Evolutionary conservation across 2,329 filamentous ascomycete species (phyloP).

Genomic region (Trichoderma sp.): DNA sequence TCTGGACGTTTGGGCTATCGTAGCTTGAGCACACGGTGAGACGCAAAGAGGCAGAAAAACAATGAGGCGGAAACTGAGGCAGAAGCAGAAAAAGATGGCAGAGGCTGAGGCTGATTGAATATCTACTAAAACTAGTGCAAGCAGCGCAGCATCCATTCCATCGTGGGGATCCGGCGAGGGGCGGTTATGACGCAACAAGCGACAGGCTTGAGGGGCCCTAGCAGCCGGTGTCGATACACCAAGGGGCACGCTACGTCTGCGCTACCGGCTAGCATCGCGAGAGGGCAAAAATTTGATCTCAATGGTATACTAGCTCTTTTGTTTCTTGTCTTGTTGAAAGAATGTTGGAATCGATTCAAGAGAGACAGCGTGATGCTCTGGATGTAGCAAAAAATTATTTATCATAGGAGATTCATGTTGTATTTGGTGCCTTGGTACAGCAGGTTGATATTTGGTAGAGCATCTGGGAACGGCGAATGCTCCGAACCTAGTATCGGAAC

Average conservation of each 20-base stretch:
- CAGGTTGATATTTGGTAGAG: neutral
- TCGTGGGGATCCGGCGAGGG: slow-evolving; percentile 23
- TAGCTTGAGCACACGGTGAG: neutral
- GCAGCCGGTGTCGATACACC: slow-evolving; percentile 4
- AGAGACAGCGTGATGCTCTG: neutral
- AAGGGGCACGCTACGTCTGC: slow-evolving; percentile 12
- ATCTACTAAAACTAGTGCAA: neutral
- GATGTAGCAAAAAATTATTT: neutral
- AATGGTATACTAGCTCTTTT: too few species aligned
- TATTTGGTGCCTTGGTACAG: neutral
- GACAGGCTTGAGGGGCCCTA: slow-evolving; percentile 2
- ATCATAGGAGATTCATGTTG: neutral
- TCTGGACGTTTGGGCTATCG: neutral
- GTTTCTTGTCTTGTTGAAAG: neutral
- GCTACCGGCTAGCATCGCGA: slow-evolving; percentile 5
- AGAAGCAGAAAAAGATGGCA: neutral
- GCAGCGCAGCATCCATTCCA: neutral
- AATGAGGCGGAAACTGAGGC: neutral
- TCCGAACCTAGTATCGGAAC: neutral
- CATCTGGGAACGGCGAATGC: neutral
- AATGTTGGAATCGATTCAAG: neutral
- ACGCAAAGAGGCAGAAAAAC: neutral
- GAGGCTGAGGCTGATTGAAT: slow-evolving; percentile 15
- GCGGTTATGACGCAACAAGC: slow-evolving; percentile 26
- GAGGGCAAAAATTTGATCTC: neutral